A percentile compares a stretch with the other conserved stretches of the same genome.
Evolutionary conservation across 768 basidiomycete species (phyloP).

Genomic region (Tylopilus vinaceipallidus): DNA sequence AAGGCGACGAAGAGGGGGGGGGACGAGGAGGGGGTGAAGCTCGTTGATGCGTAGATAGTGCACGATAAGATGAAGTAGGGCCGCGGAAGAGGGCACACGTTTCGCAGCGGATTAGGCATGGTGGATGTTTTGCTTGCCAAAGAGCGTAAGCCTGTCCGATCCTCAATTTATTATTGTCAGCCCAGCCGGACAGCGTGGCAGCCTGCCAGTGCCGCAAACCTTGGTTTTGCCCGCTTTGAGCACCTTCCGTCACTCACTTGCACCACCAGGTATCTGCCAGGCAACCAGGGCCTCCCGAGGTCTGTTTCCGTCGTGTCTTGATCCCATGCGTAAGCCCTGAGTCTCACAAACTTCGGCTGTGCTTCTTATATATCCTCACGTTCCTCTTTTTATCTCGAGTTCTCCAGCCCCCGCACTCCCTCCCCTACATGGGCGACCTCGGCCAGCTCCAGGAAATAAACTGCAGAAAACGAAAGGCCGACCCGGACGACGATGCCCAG

Average conservation of each 20-base stretch:
- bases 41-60: slow-evolving; percentile 59
- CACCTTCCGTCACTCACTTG: slow-evolving; percentile 21
- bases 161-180: slow-evolving; percentile 16
- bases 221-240: slow-evolving; percentile 22
- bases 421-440: slow-evolving; percentile 57
- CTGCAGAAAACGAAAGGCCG: slow-evolving; percentile 70
- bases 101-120: slow-evolving; percentile 11
- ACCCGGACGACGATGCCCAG: slow-evolving; percentile 43
- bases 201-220: slow-evolving; percentile 24
- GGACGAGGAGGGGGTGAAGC: slow-evolving; percentile 44
- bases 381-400: slow-evolving; percentile 14
- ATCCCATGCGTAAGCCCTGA: slow-evolving; percentile 34
- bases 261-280: slow-evolving; percentile 30
- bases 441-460: slow-evolving; percentile 48
- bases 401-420: slow-evolving; percentile 15
- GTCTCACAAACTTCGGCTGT: slow-evolving; percentile 29
- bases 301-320: slow-evolving; percentile 26
- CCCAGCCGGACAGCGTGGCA: slow-evolving; percentile 32
- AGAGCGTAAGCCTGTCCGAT: slow-evolving; percentile 24
- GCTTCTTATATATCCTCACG: slow-evolving; percentile 36
- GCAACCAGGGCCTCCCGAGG: slow-evolving; percentile 27
- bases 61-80: slow-evolving; percentile 25
- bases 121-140: slow-evolving; percentile 14
- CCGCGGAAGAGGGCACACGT: slow-evolving; percentile 18
- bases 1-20: slow-evolving; percentile 68